Evolutionary conservation across 257 asterid species (phyloP).

Genomic region (Petunia secreta): DNA sequence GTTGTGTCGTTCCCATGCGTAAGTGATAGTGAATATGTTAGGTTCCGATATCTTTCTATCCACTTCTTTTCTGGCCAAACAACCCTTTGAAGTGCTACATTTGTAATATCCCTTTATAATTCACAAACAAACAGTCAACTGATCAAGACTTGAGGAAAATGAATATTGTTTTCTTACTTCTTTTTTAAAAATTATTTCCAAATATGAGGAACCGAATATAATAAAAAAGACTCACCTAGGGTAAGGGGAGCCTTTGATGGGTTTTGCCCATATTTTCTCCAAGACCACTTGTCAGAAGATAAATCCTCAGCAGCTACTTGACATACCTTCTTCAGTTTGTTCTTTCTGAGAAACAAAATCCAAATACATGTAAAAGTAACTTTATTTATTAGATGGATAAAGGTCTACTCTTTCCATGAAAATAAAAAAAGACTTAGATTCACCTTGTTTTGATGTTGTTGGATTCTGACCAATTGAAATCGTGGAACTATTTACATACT

Average conservation of each 20-base stretch:
- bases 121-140: background rate
- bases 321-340: slow-evolving; percentile 66
- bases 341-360: slow-evolving; percentile 52
- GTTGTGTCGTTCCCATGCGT: slow-evolving; percentile 75
- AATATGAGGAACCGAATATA: too few species aligned
- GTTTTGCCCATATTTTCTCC: slow-evolving; percentile 97
- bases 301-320: slow-evolving; percentile 72
- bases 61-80: slow-evolving; percentile 94
- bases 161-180: background rate
- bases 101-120: slow-evolving; percentile 78
- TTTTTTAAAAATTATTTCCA: background rate
- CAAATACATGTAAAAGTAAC: background rate
- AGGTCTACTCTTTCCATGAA: background rate
- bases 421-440: background rate
- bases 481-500: slow-evolving; percentile 37
- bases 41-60: slow-evolving; percentile 94
- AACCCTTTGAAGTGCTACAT: slow-evolving; percentile 88
- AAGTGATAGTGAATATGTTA: slow-evolving; percentile 77
- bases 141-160: background rate
- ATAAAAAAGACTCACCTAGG: slow-evolving; percentile 50
- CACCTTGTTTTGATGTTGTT: slow-evolving; percentile 76
- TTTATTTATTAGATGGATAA: background rate
- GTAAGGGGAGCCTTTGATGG: slow-evolving; percentile 90
- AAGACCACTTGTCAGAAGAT: slow-evolving; percentile 85
- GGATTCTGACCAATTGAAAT: slow-evolving; percentile 42